Conservation (phyloP, 495 filamentous ascomycete species). For the Podospora pseudocomata region DNA sequence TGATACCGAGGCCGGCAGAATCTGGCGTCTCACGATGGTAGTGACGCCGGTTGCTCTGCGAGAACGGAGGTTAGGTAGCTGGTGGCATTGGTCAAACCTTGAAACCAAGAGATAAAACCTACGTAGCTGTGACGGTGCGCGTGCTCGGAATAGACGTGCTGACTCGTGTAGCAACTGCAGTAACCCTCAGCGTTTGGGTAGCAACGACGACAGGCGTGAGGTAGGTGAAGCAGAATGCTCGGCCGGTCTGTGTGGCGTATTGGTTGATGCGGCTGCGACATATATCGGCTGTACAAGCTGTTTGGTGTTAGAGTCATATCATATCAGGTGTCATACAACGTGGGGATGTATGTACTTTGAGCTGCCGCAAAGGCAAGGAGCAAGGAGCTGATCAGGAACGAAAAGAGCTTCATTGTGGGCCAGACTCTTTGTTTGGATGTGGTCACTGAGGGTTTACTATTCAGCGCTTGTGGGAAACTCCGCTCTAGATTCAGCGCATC, state of each 20-base stretch:
- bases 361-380: background rate
- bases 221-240: constrained; percentile 4
- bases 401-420: constrained; percentile 1
- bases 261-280: background rate
- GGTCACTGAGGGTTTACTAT: background rate
- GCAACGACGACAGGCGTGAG: background rate
- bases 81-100: too few relatives aligned
- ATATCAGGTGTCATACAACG: background rate
- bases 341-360: background rate
- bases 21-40: background rate
- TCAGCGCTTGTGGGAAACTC: background rate
- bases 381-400: background rate
- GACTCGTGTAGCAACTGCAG: background rate
- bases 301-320: background rate
- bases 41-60: background rate
- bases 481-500: background rate
- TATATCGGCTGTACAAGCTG: background rate
- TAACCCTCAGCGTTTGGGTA: background rate
- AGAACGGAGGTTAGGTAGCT: background rate
- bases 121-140: background rate
- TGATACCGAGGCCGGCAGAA: background rate
- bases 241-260: background rate
- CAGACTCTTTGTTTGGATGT: background rate
- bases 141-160: background rate
- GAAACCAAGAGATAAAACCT: background rate